A percentile compares a stretch with the other conserved stretches of the same genome.
Conservation (phyloP, 768 basidiomycete species). For the Paxillus rubicundulus region DNA sequence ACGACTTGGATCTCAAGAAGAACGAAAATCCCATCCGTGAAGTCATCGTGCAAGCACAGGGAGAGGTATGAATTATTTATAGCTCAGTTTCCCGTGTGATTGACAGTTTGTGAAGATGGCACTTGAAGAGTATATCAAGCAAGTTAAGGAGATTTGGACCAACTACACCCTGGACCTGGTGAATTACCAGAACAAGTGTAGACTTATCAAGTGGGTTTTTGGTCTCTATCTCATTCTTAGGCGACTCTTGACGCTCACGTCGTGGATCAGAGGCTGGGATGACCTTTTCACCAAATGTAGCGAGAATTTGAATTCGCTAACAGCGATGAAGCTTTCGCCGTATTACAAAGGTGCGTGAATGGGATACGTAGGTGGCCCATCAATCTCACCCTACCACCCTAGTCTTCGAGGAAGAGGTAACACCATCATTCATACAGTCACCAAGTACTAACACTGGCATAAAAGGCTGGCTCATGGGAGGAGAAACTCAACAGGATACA, state of each 20-base stretch:
- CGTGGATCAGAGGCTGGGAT: conserved; percentile 79
- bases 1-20: conserved; percentile 92
- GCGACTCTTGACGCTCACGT: conserved; percentile 2
- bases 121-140: conserved; percentile 90
- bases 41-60: conserved; percentile 94
- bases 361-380: not conserved
- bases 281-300: conserved; percentile 96
- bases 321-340: conserved; percentile 96
- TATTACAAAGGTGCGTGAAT: conserved; percentile 83
- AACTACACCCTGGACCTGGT: conserved; percentile 94
- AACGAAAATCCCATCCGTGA: conserved; percentile 92
- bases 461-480: conserved; percentile 86
- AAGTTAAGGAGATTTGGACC: conserved; percentile 97
- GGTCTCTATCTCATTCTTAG: not conserved
- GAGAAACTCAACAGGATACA: conserved; percentile 96
- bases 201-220: conserved; percentile 72
- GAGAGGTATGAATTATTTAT: conserved; percentile 60
- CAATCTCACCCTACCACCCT: conserved; percentile 4
- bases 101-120: conserved; percentile 65
- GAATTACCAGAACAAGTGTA: conserved; percentile 98
- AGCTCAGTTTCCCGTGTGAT: not conserved
- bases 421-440: not conserved
- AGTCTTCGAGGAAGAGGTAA: conserved; percentile 89
- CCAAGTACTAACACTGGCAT: conserved; percentile 4
- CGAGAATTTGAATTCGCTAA: conserved; percentile 93